Base-by-base conservation (phyloP, 2,329 filamentous ascomycete species). In the Pseudogymnoascus sp. region DNA sequence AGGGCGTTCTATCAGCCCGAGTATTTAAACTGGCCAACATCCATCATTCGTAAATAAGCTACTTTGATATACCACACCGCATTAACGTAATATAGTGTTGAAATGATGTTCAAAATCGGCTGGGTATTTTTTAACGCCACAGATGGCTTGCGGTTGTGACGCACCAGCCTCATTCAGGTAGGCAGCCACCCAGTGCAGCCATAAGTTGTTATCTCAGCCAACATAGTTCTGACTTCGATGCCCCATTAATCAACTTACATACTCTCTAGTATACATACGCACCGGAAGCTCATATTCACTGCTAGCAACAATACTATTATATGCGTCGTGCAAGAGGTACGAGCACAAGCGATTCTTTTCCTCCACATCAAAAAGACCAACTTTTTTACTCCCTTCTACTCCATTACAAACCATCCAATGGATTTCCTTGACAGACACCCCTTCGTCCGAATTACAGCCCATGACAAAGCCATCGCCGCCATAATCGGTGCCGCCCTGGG, bases 401-500 rank as follows among this genome's bases (percentile, higher is more conserved):
- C 8, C 9, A 23, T 8, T 4, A 9, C 4, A 53, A 53, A 33
- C 13, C 15, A 53, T 19, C 13, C 15, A 31, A 64, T 64, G 63
- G 63, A 64, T 17, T 64, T 62, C 8, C 66, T 72, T 19, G 60
- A 67, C 35, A 57, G 66, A 3, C 75, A 75, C 61, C 72, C 69
- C 0, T 75, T 73, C 60, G 68, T 72, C 4, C 68, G 63, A 60
- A 62, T 67, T 33, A 71, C 69, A n/a, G 67, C 72, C 3, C 62
- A 73, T 17, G 73, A 76, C 63, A 76, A 75, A 65, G 63, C 42
- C 40, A 19, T 76, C 31, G 81, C 80, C 53, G 75, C 75, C 53
- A 72, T 83, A 31, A 70, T 83, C 62, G 82, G 79, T 23, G 81
- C 80, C 19, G 81, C 81, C 2, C 72, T 84, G 7, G 82, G 82